A percentile compares a stretch with the other conserved stretches of the same genome.
These are phyloP conservation scores for Falciphora oryzae DNA, from an alignment of 2,329 filamentous ascomycete species.

Conservation along the genomic window DNA sequence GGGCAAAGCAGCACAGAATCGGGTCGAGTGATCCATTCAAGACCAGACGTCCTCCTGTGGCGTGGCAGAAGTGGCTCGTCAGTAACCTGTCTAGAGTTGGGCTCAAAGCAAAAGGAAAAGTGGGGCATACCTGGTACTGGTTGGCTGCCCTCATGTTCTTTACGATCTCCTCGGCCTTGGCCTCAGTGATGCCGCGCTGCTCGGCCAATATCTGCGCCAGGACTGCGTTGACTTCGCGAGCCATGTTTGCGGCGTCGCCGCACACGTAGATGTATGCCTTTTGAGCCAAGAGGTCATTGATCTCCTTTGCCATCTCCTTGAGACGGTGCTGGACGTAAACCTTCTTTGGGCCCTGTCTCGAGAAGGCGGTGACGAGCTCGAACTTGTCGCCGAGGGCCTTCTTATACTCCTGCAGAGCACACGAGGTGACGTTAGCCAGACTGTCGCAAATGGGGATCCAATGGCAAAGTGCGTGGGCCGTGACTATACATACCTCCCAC, in stretches of 20 bases:
- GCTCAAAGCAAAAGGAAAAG: background rate
- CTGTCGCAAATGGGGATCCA: background rate
- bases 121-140: slow-evolving; percentile 74
- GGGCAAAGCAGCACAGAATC: background rate
- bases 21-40: slow-evolving; percentile 27
- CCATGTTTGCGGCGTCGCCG: slow-evolving; percentile 96
- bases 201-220: slow-evolving; percentile 81
- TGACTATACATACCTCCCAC: slow-evolving; percentile 68
- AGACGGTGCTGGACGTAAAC: slow-evolving; percentile 96
- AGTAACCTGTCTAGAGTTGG: background rate
- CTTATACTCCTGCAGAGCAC: slow-evolving; percentile 63
- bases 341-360: slow-evolving; percentile 79
- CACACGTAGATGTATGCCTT: slow-evolving; percentile 98
- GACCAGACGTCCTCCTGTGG: slow-evolving; percentile 67
- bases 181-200: slow-evolving; percentile 72
- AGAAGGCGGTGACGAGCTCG: slow-evolving; percentile 89
- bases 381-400: slow-evolving; percentile 81
- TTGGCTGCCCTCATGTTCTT: slow-evolving; percentile 94
- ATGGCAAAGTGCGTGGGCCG: background rate
- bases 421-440: slow-evolving; percentile 1
- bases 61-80: slow-evolving; percentile 23
- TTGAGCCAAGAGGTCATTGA: slow-evolving; percentile 80
- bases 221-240: slow-evolving; percentile 84
- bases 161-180: slow-evolving; percentile 91
- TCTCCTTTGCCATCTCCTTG: slow-evolving; percentile 72